These are phyloP conservation scores for Zopfia rhizophila DNA, from an alignment of 2,329 filamentous ascomycete genomes.

Conservation along the genomic window DNA sequence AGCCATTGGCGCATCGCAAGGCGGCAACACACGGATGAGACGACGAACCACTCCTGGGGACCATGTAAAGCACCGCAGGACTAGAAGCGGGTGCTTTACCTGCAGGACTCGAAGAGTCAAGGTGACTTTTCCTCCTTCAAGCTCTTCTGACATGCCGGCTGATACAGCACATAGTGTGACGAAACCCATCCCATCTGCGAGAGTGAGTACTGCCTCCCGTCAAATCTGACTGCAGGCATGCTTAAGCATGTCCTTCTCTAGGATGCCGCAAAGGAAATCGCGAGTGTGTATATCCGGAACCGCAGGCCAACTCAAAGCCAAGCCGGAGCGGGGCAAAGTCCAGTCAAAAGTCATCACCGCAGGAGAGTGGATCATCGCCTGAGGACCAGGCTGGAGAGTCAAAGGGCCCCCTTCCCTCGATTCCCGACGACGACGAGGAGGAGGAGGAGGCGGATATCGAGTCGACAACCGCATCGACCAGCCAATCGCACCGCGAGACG, in stretches of 20 bases:
- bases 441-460: conserved; percentile 48
- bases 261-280: conserved; percentile 92
- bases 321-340: conserved; percentile 59
- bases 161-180: conserved; percentile 74
- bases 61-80: conserved; percentile 91
- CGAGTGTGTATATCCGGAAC: conserved; percentile 89
- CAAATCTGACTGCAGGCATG: conserved; percentile 10
- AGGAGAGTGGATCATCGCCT: conserved; percentile 62
- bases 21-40: conserved; percentile 38
- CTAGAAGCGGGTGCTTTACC: conserved; percentile 92
- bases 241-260: conserved; percentile 41
- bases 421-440: conserved; percentile 59
- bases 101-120: conserved; percentile 90
- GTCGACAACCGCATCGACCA: conserved; percentile 23
- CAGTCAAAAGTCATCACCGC: conserved; percentile 53
- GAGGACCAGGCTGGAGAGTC: conserved; percentile 58
- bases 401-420: conserved; percentile 52
- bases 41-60: conserved; percentile 60
- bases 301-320: conserved; percentile 63
- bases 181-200: conserved; percentile 89
- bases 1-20: background rate
- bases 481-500: conserved; percentile 43
- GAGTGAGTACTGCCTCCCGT: conserved; percentile 57
- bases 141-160: conserved; percentile 6
- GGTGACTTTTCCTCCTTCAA: conserved; percentile 49